Conservation (phyloP, 2,329 filamentous ascomycete species). For the Pezicula neosporulosa region DNA sequence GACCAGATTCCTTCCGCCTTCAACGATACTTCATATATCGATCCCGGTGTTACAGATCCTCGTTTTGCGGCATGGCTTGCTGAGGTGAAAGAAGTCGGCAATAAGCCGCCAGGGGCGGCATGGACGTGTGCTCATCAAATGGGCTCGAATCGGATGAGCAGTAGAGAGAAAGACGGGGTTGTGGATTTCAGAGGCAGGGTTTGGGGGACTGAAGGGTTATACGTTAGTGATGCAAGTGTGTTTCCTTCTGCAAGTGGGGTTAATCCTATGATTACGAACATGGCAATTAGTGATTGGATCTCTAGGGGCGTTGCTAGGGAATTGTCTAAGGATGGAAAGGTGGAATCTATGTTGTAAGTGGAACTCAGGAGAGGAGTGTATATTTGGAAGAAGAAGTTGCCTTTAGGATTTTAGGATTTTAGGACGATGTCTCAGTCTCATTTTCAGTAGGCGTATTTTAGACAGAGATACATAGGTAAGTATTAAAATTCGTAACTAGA, state of each 20-base stretch:
- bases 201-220: conserved; percentile 64
- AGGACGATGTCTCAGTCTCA: no score
- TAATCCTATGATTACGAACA: conserved; percentile 77
- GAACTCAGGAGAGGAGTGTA: not conserved
- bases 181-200: conserved; percentile 57
- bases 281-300: conserved; percentile 68
- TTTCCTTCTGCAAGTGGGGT: conserved; percentile 76
- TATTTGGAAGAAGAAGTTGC: no score
- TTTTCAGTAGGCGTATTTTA: no score
- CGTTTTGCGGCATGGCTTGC: conserved; percentile 60
- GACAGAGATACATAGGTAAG: no score
- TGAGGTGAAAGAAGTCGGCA: conserved; percentile 43
- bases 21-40: conserved; percentile 5
- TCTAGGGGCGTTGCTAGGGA: conserved; percentile 53
- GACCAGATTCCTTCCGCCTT: not conserved
- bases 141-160: conserved; percentile 72
- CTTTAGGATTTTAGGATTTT: no score
- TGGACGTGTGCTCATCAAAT: conserved; percentile 78
- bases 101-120: conserved; percentile 45
- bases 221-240: conserved; percentile 71
- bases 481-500: no score
- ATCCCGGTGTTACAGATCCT: conserved; percentile 50
- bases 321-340: conserved; percentile 22
- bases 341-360: conserved; percentile 10
- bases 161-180: conserved; percentile 43